These are phyloP conservation scores for Adansonia gregorii DNA, from an alignment of 441 rosid species.

Conservation along the genomic window DNA sequence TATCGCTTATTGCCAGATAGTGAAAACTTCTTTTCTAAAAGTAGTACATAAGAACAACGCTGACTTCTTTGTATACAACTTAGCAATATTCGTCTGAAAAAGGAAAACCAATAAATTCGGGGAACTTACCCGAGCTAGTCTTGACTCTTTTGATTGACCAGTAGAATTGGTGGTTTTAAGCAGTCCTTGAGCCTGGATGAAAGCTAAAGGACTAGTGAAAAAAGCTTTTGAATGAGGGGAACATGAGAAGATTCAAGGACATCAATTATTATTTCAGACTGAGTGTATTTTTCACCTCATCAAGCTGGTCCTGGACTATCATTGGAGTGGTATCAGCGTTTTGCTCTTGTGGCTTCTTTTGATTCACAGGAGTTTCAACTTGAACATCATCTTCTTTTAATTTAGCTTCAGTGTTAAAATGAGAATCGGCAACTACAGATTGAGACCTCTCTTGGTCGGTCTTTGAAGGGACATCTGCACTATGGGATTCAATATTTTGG, in stretches of 20 bases:
- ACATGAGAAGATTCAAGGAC: conserved; percentile 28
- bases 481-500: conserved; percentile 36
- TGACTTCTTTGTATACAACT: conserved; percentile 21
- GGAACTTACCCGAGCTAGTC: conserved; percentile 89
- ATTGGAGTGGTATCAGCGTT: conserved; percentile 48
- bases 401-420: conserved; percentile 40
- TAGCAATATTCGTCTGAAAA: conserved; percentile 13
- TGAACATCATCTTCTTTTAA: conserved; percentile 44
- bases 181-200: conserved; percentile 92
- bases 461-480: conserved; percentile 48
- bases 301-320: conserved; percentile 85
- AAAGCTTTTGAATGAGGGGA: conserved; percentile 20
- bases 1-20: not conserved
- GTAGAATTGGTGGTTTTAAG: conserved; percentile 79
- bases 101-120: conserved; percentile 25
- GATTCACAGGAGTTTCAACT: conserved; percentile 48
- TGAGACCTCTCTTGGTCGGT: conserved; percentile 51
- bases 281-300: conserved; percentile 64
- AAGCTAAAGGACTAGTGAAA: conserved; percentile 37
- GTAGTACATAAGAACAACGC: not conserved
- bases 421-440: conserved; percentile 44
- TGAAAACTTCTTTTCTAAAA: conserved; percentile 2
- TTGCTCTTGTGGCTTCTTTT: conserved; percentile 49
- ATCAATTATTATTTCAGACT: conserved; percentile 23
- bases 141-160: conserved; percentile 98